Percentiles rank a stretch among this genome's conserved stretches.
These are phyloP conservation scores for Adansonia rubrostipa DNA, from an alignment of 441 rosid genomes.

Conservation along the genomic window DNA sequence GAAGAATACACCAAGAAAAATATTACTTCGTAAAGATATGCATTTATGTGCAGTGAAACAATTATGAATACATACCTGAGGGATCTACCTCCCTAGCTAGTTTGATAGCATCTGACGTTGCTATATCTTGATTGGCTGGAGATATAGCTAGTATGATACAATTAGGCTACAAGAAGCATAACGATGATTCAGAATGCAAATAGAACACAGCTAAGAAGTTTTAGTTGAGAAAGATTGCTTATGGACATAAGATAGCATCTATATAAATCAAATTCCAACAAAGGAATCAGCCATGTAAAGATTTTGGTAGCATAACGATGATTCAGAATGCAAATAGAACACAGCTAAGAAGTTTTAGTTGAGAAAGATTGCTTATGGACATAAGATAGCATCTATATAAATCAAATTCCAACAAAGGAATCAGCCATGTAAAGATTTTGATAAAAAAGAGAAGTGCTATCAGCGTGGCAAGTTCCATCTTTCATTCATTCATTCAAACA, in stretches of 20 bases:
- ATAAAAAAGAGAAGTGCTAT: no score
- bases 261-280: background rate
- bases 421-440: no score
- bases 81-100: conserved; percentile 96
- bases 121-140: conserved; percentile 99
- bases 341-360: background rate
- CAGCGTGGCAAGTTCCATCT: no score
- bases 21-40: no score
- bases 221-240: background rate
- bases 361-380: background rate
- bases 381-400: background rate
- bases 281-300: background rate
- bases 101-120: conserved; percentile 98
- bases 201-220: background rate
- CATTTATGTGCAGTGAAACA: no score
- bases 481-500: background rate
- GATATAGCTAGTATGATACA: conserved; percentile 87
- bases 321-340: conserved; percentile 8
- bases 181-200: background rate
- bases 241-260: background rate
- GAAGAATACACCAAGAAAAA: no score
- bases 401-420: background rate
- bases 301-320: conserved; percentile 4
- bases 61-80: conserved; percentile 48
- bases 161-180: conserved; percentile 61